Evolutionary conservation across 75 land plant species (phyloP).

Genomic region (Selaginella tamariscina): DNA sequence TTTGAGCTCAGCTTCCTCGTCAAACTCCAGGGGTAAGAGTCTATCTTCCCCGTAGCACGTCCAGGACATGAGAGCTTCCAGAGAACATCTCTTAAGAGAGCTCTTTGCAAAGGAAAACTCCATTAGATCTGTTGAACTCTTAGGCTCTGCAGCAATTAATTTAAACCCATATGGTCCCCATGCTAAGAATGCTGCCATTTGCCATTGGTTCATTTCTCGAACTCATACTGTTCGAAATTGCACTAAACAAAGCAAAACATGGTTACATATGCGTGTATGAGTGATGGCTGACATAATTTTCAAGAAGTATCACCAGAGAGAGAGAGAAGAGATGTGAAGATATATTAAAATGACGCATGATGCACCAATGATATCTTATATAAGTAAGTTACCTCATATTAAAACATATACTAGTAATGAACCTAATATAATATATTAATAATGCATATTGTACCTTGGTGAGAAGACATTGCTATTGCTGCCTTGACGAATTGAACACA

Average conservation of each 20-base stretch:
- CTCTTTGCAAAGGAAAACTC: conserved; percentile 91
- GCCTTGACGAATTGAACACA: conserved; percentile 91
- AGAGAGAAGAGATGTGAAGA: too few species aligned
- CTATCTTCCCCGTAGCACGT: conserved; percentile 97
- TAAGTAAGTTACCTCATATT: too few species aligned
- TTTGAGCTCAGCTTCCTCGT: conserved; percentile 82
- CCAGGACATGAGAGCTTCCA: conserved; percentile 76
- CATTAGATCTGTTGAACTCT: conserved; percentile 48
- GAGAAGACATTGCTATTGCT: conserved; percentile 64
- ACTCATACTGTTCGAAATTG: too few species aligned
- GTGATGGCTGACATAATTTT: too few species aligned
- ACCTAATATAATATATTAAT: too few species aligned
- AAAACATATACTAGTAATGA: too few species aligned
- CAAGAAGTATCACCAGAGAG: too few species aligned
- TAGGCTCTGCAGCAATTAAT: conserved; percentile 69
- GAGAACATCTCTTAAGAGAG: conserved; percentile 67
- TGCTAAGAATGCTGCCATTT: conserved; percentile 66
- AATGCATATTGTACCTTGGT: too few species aligned
- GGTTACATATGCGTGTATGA: too few species aligned
- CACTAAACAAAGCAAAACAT: too few species aligned
- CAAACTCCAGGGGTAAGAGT: conserved; percentile 74
- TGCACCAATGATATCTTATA: too few species aligned
- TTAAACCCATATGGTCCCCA: conserved; percentile 94
- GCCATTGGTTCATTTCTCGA: conserved; percentile 69
- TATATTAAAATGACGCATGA: too few species aligned